A percentile compares a stretch with the other conserved stretches of the same genome.
These are phyloP conservation scores for Umbelopsis sp. DNA, from an alignment of 371 early-diverging fungal genomes.

Conservation along the genomic window DNA sequence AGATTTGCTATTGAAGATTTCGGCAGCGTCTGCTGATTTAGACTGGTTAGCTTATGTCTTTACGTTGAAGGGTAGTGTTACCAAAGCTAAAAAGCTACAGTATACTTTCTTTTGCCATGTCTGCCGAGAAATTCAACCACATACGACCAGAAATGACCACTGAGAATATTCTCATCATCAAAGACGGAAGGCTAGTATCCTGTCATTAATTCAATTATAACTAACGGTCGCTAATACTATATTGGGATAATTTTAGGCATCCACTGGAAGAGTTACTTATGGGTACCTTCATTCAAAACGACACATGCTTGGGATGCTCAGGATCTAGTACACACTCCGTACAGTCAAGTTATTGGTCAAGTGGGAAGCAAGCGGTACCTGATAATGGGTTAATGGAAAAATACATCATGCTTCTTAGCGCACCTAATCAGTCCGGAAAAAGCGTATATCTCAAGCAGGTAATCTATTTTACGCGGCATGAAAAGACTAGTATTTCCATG, in stretches of 20 bases:
- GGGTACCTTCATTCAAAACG: conserved; percentile 69
- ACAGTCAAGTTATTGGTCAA: not conserved
- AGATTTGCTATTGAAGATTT: conserved; percentile 36
- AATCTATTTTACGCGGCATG: not conserved
- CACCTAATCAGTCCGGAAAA: conserved; percentile 83
- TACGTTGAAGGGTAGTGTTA: not conserved
- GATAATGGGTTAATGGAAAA: conserved; percentile 16
- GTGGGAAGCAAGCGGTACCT: not conserved
- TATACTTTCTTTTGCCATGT: conserved; percentile 64
- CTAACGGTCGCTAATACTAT: not conserved
- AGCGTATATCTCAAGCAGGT: conserved; percentile 81
- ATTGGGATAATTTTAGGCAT: conserved; percentile 52
- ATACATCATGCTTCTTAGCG: conserved; percentile 69
- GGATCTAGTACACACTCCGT: conserved; percentile 1
- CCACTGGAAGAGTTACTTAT: conserved; percentile 72
- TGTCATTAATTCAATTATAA: no score
- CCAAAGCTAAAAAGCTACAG: conserved; percentile 34
- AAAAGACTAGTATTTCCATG: not conserved
- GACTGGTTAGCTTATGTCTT: conserved; percentile 63
- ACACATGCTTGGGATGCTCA: conserved; percentile 50
- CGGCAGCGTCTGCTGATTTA: conserved; percentile 61
- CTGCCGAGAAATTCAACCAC: conserved; percentile 59
- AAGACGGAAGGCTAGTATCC: conserved; percentile 59
- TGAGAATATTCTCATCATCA: conserved; percentile 53
- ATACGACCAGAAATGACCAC: conserved; percentile 59